A percentile compares a stretch with the other conserved stretches of the same genome.
Conservation (phyloP, 1,139 yeast species). For the Kodamaea alishanica region DNA sequence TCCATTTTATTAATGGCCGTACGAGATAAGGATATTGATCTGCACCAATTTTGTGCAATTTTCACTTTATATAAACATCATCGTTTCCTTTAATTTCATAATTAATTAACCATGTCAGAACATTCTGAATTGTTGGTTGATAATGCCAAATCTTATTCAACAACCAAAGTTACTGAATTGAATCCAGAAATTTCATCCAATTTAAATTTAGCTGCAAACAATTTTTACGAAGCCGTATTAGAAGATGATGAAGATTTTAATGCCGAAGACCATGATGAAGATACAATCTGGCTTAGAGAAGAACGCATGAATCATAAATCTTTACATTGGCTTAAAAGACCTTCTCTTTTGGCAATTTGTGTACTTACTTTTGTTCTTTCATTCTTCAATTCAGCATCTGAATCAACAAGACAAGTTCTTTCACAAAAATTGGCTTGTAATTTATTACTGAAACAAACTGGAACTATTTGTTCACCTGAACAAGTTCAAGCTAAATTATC, state of each 20-base stretch:
- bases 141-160: no score
- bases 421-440: slow-evolving; percentile 39
- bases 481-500: slow-evolving; percentile 36
- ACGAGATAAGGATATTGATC: no score
- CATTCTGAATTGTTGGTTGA: no score
- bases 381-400: slow-evolving; percentile 29
- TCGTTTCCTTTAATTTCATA: no score
- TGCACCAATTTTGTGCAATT: no score
- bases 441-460: slow-evolving; percentile 12
- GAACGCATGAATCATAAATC: slow-evolving; percentile 30
- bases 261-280: slow-evolving; percentile 33
- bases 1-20: no score
- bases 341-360: slow-evolving; percentile 32
- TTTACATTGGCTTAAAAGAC: slow-evolving; percentile 34
- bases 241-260: slow-evolving; percentile 27
- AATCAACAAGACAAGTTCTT: slow-evolving; percentile 33
- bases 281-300: slow-evolving; percentile 37
- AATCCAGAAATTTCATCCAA: not conserved
- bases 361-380: slow-evolving; percentile 27
- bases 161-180: no score
- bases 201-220: slow-evolving; percentile 24
- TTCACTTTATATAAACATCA: no score
- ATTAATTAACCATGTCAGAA: no score
- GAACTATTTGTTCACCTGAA: slow-evolving; percentile 25
- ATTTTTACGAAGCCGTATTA: slow-evolving; percentile 30